These are phyloP conservation scores for Aspergillus neoniger DNA, from an alignment of 2,329 filamentous ascomycete species.

Conservation along the genomic window DNA sequence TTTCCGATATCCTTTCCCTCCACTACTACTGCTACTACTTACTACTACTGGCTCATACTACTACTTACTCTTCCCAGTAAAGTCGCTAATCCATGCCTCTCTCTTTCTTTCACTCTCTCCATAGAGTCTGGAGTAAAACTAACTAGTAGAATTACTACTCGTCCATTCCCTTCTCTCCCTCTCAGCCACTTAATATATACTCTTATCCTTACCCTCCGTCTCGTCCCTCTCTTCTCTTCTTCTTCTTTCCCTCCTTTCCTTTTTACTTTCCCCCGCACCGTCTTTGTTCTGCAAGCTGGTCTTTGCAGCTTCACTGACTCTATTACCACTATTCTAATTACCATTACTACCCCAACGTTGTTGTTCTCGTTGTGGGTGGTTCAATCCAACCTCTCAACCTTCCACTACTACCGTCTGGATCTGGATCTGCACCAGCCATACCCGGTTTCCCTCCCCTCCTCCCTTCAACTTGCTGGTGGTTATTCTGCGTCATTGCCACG, in stretches of 20 bases:
- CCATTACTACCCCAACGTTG: background rate
- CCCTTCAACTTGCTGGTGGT: conserved; percentile 5
- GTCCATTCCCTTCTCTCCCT: conserved; percentile 5
- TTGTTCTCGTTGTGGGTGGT: background rate
- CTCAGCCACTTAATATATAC: background rate
- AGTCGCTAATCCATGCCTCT: background rate
- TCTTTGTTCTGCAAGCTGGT: conserved; percentile 26
- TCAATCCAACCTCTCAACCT: background rate
- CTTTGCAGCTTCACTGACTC: conserved; percentile 22
- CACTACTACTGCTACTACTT: too few species aligned
- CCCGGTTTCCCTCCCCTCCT: background rate
- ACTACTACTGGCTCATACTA: background rate
- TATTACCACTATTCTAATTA: too few species aligned
- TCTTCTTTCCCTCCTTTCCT: background rate
- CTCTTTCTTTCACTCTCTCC: background rate
- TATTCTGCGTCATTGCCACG: conserved; percentile 23
- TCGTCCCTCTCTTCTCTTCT: conserved; percentile 2
- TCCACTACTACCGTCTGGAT: background rate
- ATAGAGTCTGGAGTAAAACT: background rate
- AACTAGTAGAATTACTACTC: conserved; percentile 6
- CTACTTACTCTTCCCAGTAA: background rate
- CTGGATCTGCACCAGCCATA: conserved; percentile 4
- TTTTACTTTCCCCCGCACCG: conserved; percentile 3
- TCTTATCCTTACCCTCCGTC: conserved; percentile 6
- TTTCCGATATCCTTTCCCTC: conserved; percentile 8